Evolutionary conservation across 2,329 filamentous ascomycete species (phyloP).

Genomic region (Nakataea oryzae): DNA sequence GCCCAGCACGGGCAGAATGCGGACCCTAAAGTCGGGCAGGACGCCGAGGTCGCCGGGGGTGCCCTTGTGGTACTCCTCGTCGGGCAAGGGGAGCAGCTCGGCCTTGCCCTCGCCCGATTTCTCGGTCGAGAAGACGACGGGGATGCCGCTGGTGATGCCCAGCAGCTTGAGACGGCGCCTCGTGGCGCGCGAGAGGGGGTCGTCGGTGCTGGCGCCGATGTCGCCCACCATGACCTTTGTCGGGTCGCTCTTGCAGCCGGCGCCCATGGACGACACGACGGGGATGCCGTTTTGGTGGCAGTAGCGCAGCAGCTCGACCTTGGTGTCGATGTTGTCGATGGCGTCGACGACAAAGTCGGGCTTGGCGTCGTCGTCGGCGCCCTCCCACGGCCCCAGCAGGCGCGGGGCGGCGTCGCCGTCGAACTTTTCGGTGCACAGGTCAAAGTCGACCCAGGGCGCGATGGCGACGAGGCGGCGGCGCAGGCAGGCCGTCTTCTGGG

Average conservation of each 20-base stretch:
- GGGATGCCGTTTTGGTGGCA: slow-evolving; percentile 68
- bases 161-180: slow-evolving; percentile 65
- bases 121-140: slow-evolving; percentile 87
- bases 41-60: slow-evolving; percentile 77
- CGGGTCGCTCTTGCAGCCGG: slow-evolving; percentile 80
- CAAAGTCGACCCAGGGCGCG: slow-evolving; percentile 84
- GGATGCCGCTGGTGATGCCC: slow-evolving; percentile 76
- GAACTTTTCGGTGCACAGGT: slow-evolving; percentile 78
- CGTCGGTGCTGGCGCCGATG: slow-evolving; percentile 79
- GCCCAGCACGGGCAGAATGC: slow-evolving; percentile 89
- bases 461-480: slow-evolving; percentile 73
- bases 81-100: slow-evolving; percentile 71
- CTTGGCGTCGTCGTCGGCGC: slow-evolving; percentile 30
- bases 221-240: slow-evolving; percentile 85
- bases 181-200: slow-evolving; percentile 78
- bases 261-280: slow-evolving; percentile 93
- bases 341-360: slow-evolving; percentile 93
- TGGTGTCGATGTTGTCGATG: slow-evolving; percentile 97
- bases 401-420: slow-evolving; percentile 52
- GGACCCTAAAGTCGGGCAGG: slow-evolving; percentile 81
- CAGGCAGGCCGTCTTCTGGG: slow-evolving; percentile 81
- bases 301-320: slow-evolving; percentile 82
- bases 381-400: slow-evolving; percentile 58
- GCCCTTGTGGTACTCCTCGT: slow-evolving; percentile 82
- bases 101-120: slow-evolving; percentile 86